Percentiles rank a stretch among this genome's conserved stretches.
Conservation (phyloP, 2,329 filamentous ascomycete genomes). For the Clarireedia paspali region DNA sequence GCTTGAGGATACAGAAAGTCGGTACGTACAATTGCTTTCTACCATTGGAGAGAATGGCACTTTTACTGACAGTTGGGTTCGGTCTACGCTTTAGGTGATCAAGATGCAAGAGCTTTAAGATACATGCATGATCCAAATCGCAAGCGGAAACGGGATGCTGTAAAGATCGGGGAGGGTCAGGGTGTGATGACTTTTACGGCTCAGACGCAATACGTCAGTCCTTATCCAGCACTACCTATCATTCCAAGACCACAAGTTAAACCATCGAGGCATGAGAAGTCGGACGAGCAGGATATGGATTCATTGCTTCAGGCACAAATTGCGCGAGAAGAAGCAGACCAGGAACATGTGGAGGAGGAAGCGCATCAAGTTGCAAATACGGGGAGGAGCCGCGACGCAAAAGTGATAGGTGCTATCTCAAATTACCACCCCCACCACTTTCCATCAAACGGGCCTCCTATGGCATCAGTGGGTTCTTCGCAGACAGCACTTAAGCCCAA, state of each 20-base stretch:
- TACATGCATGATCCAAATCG: conserved; percentile 7
- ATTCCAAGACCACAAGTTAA: conserved; percentile 6
- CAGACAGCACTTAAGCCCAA: background rate
- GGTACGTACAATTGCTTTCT: conserved; percentile 9
- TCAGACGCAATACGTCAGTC: conserved; percentile 9
- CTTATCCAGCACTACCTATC: conserved; percentile 8
- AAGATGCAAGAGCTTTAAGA: conserved; percentile 19
- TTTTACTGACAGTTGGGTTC: background rate
- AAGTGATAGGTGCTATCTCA: background rate
- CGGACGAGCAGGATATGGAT: conserved; percentile 13
- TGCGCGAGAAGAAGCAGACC: conserved; percentile 12
- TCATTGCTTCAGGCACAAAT: conserved; percentile 18
- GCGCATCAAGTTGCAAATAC: background rate
- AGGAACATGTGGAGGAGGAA: conserved; percentile 4
- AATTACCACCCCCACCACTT: conserved; percentile 3
- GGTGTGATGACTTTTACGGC: background rate
- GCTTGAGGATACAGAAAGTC: conserved; percentile 16
- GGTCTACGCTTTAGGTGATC: conserved; percentile 11
- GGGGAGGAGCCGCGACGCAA: background rate
- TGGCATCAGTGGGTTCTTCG: background rate
- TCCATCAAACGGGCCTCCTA: background rate
- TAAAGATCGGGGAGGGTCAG: background rate
- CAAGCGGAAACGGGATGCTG: conserved; percentile 7
- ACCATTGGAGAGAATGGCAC: too few relatives aligned
- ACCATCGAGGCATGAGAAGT: background rate